Percentiles rank a stretch among this genome's conserved stretches.
Conservation (phyloP, 2,329 filamentous ascomycete species). For the Fusarium vanettenii region DNA sequence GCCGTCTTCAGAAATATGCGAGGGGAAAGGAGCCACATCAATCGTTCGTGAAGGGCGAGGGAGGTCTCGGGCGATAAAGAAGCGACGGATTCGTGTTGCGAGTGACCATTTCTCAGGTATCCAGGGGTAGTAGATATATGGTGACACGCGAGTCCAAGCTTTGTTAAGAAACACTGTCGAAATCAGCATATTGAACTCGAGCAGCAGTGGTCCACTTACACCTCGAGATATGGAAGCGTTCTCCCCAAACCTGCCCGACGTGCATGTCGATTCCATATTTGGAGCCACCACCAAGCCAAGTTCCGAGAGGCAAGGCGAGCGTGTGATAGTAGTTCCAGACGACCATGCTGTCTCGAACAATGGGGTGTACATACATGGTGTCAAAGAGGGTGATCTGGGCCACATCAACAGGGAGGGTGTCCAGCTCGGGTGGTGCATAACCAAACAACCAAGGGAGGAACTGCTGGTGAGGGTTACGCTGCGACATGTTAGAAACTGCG, state of each 20-base stretch:
- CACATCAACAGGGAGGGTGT: slow-evolving; percentile 11
- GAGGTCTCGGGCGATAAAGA: slow-evolving; percentile 46
- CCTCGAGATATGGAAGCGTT: slow-evolving; percentile 39
- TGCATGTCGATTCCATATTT: slow-evolving; percentile 14
- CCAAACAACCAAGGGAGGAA: slow-evolving; percentile 29
- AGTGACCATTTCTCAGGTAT: slow-evolving; percentile 40
- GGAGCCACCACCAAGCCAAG: slow-evolving; percentile 8
- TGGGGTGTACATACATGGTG: slow-evolving; percentile 22
- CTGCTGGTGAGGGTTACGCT: slow-evolving; percentile 13
- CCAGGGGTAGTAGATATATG: slow-evolving; percentile 49
- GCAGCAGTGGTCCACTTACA: slow-evolving; percentile 25
- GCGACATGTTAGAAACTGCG: not conserved
- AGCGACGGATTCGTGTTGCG: slow-evolving; percentile 46
- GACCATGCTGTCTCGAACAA: slow-evolving; percentile 22
- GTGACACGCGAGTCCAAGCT: slow-evolving; percentile 47
- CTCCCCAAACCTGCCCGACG: slow-evolving; percentile 42
- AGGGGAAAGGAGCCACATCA: slow-evolving; percentile 52
- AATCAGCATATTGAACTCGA: not conserved
- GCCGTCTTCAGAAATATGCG: slow-evolving; percentile 45
- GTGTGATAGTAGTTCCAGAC: slow-evolving; percentile 27
- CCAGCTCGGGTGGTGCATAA: not conserved
- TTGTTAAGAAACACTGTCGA: slow-evolving; percentile 49
- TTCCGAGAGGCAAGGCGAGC: slow-evolving; percentile 4
- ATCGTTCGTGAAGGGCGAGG: slow-evolving; percentile 43
- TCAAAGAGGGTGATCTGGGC: slow-evolving; percentile 23